phyloP scores from a whole-genome alignment of 371 early-diverging fungal species.

The Mucor circinelloides region DNA sequence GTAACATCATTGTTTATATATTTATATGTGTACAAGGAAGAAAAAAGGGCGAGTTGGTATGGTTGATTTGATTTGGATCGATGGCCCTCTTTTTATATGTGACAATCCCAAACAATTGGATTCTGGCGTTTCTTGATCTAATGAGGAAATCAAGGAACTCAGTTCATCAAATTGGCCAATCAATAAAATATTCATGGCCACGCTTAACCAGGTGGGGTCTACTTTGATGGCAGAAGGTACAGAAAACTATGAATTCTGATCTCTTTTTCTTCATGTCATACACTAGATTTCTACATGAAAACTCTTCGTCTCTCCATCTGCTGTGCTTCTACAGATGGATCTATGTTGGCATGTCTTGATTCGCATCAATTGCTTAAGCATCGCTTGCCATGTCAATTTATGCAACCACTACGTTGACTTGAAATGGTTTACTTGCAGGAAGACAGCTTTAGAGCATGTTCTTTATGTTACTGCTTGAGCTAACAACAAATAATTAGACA shows the following conservation, averaged over 20 bases:
- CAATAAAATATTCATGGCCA: constrained; percentile 2
- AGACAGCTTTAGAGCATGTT: neutral
- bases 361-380: no score
- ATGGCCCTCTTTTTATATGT: neutral
- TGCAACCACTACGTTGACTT: no score
- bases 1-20: constrained; percentile 5
- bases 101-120: neutral
- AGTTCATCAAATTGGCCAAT: constrained; percentile 13
- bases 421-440: neutral
- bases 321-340: neutral
- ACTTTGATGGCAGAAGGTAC: constrained; percentile 7
- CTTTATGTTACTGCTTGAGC: neutral
- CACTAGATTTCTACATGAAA: neutral
- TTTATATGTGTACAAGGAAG: neutral
- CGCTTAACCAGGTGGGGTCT: constrained; percentile 7
- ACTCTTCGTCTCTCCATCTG: neutral
- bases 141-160: neutral
- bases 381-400: no score
- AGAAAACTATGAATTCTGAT: constrained; percentile 23
- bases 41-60: no score
- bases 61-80: no score
- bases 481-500: neutral
- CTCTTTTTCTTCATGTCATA: constrained; percentile 1
- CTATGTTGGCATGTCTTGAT: neutral
- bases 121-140: constrained; percentile 9